Conservation (phyloP, 2,329 filamentous ascomycete genomes). For the Colletotrichum sp. region DNA sequence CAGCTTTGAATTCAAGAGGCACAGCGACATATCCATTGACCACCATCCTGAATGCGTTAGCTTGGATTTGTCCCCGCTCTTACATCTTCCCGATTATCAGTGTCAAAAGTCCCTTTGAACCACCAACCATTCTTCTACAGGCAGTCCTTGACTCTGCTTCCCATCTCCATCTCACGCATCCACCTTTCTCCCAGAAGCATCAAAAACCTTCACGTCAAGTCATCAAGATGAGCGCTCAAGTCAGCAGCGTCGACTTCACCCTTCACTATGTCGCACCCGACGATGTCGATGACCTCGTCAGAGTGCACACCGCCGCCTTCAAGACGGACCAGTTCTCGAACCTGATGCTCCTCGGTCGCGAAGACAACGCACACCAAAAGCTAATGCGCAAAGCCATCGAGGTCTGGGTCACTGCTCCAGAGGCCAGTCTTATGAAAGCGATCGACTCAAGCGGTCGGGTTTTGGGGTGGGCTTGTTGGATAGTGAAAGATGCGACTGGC, state of each 20-base stretch:
- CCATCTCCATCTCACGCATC: not conserved
- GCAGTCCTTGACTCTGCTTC: not conserved
- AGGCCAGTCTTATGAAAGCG: not conserved
- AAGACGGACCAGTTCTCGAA: constrained; percentile 3
- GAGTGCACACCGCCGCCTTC: not conserved
- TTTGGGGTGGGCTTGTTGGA: constrained; percentile 1
- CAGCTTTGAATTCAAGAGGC: not conserved
- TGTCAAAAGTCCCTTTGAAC: not conserved
- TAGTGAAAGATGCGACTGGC: not conserved
- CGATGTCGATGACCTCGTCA: not conserved
- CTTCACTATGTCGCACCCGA: not conserved
- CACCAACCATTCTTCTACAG: not conserved
- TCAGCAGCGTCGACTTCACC: not conserved
- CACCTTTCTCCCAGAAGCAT: not conserved
- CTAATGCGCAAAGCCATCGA: not conserved
- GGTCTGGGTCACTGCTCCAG: not conserved
- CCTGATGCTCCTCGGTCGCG: constrained; percentile 5
- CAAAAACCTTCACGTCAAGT: not conserved
- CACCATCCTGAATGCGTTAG: not conserved
- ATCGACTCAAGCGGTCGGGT: not conserved
- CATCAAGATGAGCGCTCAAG: not conserved
- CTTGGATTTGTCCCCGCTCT: not conserved
- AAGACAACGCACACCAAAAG: not conserved
- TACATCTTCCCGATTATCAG: not conserved
- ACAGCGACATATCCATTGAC: not conserved